Percentiles rank a stretch among this genome's conserved stretches.
These are phyloP conservation scores for Chalciporus piperatoides DNA, from an alignment of 1,284 basidiomycete genomes.

Conservation along the genomic window DNA sequence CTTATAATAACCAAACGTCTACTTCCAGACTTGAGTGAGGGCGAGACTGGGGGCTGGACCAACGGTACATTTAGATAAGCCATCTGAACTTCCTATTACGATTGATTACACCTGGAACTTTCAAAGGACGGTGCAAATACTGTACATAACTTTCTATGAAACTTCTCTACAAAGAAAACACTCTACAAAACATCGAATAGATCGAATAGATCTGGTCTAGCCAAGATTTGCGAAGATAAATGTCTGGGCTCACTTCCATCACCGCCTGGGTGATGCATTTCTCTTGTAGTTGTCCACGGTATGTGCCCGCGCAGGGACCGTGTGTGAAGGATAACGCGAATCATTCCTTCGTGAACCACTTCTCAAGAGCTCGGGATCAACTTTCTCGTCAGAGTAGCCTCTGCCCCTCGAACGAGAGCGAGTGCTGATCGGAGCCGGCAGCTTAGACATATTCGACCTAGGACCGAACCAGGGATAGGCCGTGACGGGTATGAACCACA, in stretches of 20 bases:
- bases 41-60: too few relatives aligned
- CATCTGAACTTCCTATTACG: conserved; percentile 8
- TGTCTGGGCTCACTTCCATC: conserved; percentile 23
- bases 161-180: conserved; percentile 3
- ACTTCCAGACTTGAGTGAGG: too few relatives aligned
- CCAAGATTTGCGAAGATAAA: conserved; percentile 6
- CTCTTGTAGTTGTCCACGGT: conserved; percentile 38
- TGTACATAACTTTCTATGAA: conserved; percentile 10
- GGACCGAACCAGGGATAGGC: conserved; percentile 66
- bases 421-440: conserved; percentile 30
- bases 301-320: conserved; percentile 35
- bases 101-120: conserved; percentile 15
- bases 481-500: conserved; percentile 73
- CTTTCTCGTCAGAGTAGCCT: conserved; percentile 24
- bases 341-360: conserved; percentile 18
- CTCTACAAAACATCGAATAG: conserved; percentile 1
- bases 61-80: too few relatives aligned
- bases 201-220: conserved; percentile 6
- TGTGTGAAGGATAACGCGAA: conserved; percentile 32
- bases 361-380: conserved; percentile 25
- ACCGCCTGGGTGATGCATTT: conserved; percentile 46
- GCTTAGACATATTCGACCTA: conserved; percentile 36
- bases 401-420: conserved; percentile 36
- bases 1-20: neutral
- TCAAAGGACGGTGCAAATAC: neutral